Evolutionary conservation across 208 protist genomes (phyloP).

Genomic region (Acanthamoeba triangularis): DNA sequence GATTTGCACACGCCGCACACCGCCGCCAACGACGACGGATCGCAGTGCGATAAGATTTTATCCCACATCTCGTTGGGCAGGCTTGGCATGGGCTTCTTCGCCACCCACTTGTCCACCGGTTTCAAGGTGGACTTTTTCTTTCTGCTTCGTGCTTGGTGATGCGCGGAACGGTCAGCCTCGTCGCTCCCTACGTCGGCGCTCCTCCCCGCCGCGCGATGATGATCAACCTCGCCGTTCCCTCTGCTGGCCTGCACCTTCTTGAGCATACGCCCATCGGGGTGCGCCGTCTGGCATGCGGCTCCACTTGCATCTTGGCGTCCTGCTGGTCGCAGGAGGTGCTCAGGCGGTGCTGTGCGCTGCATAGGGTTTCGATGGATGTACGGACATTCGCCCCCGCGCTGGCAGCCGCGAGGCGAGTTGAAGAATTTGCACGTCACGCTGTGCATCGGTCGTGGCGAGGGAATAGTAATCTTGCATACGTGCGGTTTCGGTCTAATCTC

Average conservation of each 20-base stretch:
- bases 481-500: background rate
- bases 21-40: background rate
- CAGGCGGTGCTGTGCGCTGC: background rate
- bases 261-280: too few species aligned
- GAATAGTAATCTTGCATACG: background rate
- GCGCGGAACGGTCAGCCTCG: background rate
- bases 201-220: background rate
- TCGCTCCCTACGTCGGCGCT: background rate
- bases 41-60: conserved; percentile 30
- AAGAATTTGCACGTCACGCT: conserved; percentile 55
- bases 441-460: background rate
- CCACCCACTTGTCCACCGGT: background rate
- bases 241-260: background rate
- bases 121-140: background rate
- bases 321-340: background rate
- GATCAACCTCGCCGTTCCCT: background rate
- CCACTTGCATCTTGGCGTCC: background rate
- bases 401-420: background rate
- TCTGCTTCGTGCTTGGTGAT: background rate
- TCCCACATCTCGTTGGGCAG: conserved; percentile 53
- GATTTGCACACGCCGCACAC: conserved; percentile 19
- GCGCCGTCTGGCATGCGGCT: background rate
- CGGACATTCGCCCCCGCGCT: background rate
- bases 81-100: background rate
- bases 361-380: conserved; percentile 1